Conservation (phyloP, 176 grass and related monocot species). For the Carex parvula region DNA sequence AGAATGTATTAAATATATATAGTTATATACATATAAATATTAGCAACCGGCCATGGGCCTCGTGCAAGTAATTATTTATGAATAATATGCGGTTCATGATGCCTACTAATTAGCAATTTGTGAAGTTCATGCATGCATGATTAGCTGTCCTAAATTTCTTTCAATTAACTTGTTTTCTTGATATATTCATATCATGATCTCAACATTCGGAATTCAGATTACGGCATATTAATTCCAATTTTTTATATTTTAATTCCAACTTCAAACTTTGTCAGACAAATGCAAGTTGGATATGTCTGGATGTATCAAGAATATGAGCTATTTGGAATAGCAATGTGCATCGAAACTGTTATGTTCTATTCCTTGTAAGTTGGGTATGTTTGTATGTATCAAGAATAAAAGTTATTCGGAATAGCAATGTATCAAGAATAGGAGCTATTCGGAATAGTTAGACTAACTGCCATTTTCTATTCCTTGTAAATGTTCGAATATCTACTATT, state of each 20-base stretch:
- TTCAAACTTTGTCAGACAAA: neutral
- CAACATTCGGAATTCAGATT: neutral
- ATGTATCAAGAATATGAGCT: too few species aligned
- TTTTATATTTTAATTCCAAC: neutral
- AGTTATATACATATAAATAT: neutral
- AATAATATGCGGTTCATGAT: neutral
- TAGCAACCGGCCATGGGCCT: neutral
- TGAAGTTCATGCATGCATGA: slow-evolving; percentile 24
- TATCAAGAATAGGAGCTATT: too few species aligned
- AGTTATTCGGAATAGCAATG: too few species aligned
- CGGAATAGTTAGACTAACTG: too few species aligned
- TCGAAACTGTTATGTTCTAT: too few species aligned
- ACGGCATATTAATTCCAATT: neutral
- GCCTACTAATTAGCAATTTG: slow-evolving; percentile 16
- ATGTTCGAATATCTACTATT: too few species aligned
- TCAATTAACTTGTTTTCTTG: neutral
- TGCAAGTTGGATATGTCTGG: too few species aligned
- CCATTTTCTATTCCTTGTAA: too few species aligned
- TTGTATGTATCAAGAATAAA: too few species aligned
- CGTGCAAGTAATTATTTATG: neutral
- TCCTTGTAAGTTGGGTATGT: too few species aligned
- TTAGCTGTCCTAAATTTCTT: slow-evolving; percentile 14
- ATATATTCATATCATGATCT: neutral
- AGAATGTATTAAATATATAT: neutral
- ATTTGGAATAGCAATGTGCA: too few species aligned